A percentile compares a stretch with the other conserved stretches of the same genome.
These are phyloP conservation scores for Mortierella sp. DNA, from an alignment of 371 early-diverging fungal genomes.

Conservation along the genomic window DNA sequence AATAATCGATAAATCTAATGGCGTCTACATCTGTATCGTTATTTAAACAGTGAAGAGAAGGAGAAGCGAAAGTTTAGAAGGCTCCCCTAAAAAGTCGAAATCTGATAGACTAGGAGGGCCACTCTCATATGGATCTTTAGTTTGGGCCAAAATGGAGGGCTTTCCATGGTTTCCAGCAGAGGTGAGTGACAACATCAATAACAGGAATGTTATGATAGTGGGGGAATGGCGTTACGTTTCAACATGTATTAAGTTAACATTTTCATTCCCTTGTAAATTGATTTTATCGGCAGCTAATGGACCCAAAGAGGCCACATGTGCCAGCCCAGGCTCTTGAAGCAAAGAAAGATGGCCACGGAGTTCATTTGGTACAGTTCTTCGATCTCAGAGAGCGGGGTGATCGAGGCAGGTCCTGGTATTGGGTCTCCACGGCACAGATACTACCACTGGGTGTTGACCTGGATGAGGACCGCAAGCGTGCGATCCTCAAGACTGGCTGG, in stretches of 20 bases:
- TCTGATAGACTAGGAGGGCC: conserved; percentile 15
- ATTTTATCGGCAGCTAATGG: conserved; percentile 25
- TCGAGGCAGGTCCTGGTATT: conserved; percentile 42
- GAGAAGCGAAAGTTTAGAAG: conserved; percentile 20
- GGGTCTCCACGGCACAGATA: conserved; percentile 20
- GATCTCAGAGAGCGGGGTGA: conserved; percentile 32
- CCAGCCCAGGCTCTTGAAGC: conserved; percentile 24
- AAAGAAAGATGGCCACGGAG: conserved; percentile 14
- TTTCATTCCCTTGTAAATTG: neutral
- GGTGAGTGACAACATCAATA: conserved; percentile 20
- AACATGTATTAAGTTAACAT: neutral
- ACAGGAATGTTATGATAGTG: no score
- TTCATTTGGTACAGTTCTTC: conserved; percentile 36
- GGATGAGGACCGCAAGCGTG: conserved; percentile 35
- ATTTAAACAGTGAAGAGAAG: conserved; percentile 17
- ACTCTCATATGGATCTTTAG: conserved; percentile 32
- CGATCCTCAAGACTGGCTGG: conserved; percentile 24
- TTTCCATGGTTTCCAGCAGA: conserved; percentile 61
- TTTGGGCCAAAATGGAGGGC: conserved; percentile 60
- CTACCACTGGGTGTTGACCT: conserved; percentile 25
- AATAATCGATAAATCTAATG: neutral
- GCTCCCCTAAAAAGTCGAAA: conserved; percentile 17
- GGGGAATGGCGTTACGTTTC: neutral
- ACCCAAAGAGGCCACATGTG: conserved; percentile 25
- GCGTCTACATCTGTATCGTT: neutral